A percentile compares a stretch with the other conserved stretches of the same genome.
These are phyloP conservation scores for Penicillium sp. DNA, from an alignment of 2,329 filamentous ascomycete genomes.

Conservation along the genomic window DNA sequence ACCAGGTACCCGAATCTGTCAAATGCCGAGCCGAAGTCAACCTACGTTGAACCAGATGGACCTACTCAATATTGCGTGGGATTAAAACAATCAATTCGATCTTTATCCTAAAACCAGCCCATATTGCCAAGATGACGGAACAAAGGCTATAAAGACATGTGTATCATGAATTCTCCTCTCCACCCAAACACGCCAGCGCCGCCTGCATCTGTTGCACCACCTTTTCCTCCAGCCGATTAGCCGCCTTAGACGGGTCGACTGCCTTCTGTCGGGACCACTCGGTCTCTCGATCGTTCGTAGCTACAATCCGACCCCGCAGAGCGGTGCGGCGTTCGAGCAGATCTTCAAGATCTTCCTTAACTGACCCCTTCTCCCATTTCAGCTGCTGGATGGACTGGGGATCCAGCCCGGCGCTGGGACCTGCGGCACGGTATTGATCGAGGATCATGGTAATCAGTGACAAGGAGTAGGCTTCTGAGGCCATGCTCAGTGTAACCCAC, in stretches of 20 bases:
- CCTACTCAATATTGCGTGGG: too few species aligned
- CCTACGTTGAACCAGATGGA: too few species aligned
- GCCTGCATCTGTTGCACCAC: constrained; percentile 63
- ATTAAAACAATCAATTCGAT: too few species aligned
- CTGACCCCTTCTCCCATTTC: constrained; percentile 64
- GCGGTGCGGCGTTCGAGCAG: constrained; percentile 65
- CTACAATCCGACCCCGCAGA: constrained; percentile 66
- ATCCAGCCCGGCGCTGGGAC: constrained; percentile 56
- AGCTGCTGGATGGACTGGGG: constrained; percentile 62
- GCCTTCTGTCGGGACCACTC: constrained; percentile 50
- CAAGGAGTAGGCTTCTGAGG: constrained; percentile 72
- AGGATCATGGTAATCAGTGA: constrained; percentile 70
- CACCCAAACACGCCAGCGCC: constrained; percentile 41
- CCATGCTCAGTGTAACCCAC: constrained; percentile 65
- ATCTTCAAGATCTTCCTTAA: constrained; percentile 78
- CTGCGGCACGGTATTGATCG: constrained; percentile 56
- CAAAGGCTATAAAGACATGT: constrained; percentile 16
- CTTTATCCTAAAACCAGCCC: too few species aligned
- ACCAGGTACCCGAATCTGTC: too few species aligned
- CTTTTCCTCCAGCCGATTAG: constrained; percentile 68
- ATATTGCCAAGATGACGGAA: too few species aligned
- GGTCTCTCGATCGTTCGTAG: constrained; percentile 65
- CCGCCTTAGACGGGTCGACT: constrained; percentile 41
- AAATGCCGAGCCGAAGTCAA: too few species aligned
- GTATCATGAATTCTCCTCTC: constrained; percentile 32